These are phyloP conservation scores for Leptomonas pyrrhocoris DNA, from an alignment of 208 protist species.

Conservation along the genomic window DNA sequence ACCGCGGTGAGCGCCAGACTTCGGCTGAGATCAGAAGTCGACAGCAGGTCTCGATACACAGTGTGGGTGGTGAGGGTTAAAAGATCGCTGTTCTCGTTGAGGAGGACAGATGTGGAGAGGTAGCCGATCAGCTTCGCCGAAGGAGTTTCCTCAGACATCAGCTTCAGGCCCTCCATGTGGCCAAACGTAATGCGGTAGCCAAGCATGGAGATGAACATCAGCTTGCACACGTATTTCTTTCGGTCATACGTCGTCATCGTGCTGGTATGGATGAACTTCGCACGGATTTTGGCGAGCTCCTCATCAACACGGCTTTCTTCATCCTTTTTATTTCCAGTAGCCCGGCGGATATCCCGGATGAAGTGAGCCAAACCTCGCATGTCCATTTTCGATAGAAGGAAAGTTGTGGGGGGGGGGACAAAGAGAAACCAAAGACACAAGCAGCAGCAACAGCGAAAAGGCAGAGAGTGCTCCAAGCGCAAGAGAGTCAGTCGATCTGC, in stretches of 20 bases:
- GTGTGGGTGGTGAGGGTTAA: conserved; percentile 98
- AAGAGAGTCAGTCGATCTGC: neutral
- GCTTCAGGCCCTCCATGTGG: conserved; percentile 98
- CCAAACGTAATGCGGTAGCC: conserved; percentile 99
- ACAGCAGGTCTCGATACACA: conserved; percentile 96
- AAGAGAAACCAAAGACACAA: conserved; percentile 11
- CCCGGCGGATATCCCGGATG: conserved; percentile 95
- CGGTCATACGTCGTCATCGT: conserved; percentile 95
- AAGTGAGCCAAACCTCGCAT: conserved; percentile 97
- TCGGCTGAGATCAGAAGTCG: conserved; percentile 88
- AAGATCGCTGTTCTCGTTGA: conserved; percentile 97
- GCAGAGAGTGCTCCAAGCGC: conserved; percentile 1
- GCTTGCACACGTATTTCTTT: conserved; percentile 99
- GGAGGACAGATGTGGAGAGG: conserved; percentile 94
- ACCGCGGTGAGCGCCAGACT: conserved; percentile 97
- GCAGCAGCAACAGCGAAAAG: conserved; percentile 25
- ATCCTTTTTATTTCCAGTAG: conserved; percentile 90
- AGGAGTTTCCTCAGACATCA: conserved; percentile 95
- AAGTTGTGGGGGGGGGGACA: neutral
- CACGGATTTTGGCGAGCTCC: conserved; percentile 99
- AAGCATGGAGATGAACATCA: conserved; percentile 99
- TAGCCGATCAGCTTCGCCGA: conserved; percentile 99
- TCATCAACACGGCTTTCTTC: conserved; percentile 97
- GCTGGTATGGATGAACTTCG: conserved; percentile 93
- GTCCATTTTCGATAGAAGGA: conserved; percentile 85